Evolutionary conservation across 116 monocot genomes (phyloP), one percentile per base, ranked within the genome.

Genomic region (Cymodocea nodosa): DNA sequence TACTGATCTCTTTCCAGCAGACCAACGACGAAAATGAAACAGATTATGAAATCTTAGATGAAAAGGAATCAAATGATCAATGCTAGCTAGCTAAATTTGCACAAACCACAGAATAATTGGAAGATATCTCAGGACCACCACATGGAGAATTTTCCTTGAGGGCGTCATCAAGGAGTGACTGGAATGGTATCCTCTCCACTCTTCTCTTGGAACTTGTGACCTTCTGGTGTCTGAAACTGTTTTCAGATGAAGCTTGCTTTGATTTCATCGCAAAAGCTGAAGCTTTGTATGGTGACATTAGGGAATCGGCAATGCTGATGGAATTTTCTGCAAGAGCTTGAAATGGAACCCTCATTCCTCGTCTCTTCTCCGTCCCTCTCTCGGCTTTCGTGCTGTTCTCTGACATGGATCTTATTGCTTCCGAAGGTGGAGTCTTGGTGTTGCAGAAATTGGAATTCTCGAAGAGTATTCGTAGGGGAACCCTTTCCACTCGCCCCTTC

Each of bases 401-500:
- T 25, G 67, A 56, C 11, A 35, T 55, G 4, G 56, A 35, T 55
- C 15, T 35, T 52, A 49, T 64, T 12, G 23, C n/a, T 48, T 64
- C 50, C 50, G 52, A 51, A 34, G 17, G 30, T 8, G 52, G 34
- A 11, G 66, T 30, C 35, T 35, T 50, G 15, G 15, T 67, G 30
- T 13, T 66, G 56, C 59, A 44, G 56, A 50, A 44, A 23, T 36
- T 19, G 68, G 79, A 68, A 52, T 59, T 81, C 19, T 79, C 75
- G 14, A 82, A 44, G 10, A 89, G 71, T 65, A 74, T 20, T 75
- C 77, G 86, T 30, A 95, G 83, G 0, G 94, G 90, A n/a, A 79
- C 51, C 66, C 89, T 89, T 37, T 82, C 82, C n/a, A 24, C 40
- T 58, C 71, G 78, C 75, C 62, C 84, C 73, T 74, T 80, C 23